These are phyloP conservation scores for Quercus agrifolia DNA, from an alignment of 306 rosid genomes.

Conservation along the genomic window DNA sequence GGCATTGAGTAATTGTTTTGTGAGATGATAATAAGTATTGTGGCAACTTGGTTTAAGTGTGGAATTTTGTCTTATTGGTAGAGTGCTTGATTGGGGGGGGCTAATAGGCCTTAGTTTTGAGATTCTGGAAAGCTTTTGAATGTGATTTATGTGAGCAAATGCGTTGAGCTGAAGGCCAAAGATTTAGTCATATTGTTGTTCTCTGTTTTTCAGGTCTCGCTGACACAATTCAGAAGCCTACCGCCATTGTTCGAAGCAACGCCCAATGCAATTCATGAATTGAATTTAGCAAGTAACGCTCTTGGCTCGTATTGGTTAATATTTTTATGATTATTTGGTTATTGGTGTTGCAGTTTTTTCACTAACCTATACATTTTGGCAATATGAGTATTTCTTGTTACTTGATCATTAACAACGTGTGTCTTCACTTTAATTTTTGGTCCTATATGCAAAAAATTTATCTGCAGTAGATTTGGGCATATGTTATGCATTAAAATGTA, in stretches of 20 bases:
- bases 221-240: constrained; percentile 82
- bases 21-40: not conserved
- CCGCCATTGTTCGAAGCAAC: constrained; percentile 88
- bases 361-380: not conserved
- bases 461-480: not conserved
- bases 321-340: not conserved
- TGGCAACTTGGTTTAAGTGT: not conserved
- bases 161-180: not conserved
- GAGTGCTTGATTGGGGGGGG: not conserved
- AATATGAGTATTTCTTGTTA: not conserved
- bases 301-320: constrained; percentile 15
- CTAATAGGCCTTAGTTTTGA: not conserved
- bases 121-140: not conserved
- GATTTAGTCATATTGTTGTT: not conserved
- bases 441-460: not conserved
- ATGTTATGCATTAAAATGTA: not conserved
- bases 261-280: constrained; percentile 65
- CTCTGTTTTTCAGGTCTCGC: constrained; percentile 50
- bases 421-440: not conserved
- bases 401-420: not conserved
- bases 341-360: not conserved
- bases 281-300: constrained; percentile 78
- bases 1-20: not conserved
- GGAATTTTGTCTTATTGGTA: not conserved
- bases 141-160: not conserved